Evolutionary conservation across 352 stramenopile genomes (phyloP).

Genomic region (Pythium monospermum): DNA sequence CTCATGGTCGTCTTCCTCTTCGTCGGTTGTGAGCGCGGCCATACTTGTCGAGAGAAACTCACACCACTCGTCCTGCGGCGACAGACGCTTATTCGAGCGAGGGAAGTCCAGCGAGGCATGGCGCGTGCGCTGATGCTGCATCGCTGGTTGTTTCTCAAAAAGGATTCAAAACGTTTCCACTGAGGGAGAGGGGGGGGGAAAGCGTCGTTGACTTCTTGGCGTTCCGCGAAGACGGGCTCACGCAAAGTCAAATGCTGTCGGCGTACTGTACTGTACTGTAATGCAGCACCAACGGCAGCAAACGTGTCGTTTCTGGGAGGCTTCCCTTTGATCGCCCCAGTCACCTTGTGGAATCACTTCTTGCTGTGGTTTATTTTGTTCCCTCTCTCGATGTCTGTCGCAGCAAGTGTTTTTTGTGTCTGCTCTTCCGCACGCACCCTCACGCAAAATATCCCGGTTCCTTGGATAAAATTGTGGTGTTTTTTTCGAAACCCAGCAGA

Average conservation of each 20-base stretch:
- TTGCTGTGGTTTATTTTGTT: too few species aligned
- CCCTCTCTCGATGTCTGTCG: background rate
- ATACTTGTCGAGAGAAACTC: slow-evolving; percentile 34
- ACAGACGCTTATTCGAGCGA: slow-evolving; percentile 19
- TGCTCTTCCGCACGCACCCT: background rate
- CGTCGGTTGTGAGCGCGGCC: slow-evolving; percentile 27
- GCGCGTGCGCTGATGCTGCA: slow-evolving; percentile 26
- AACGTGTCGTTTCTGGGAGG: too few species aligned
- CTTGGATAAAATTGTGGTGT: slow-evolving; percentile 20
- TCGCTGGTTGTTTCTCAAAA: background rate
- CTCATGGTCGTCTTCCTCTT: slow-evolving; percentile 22
- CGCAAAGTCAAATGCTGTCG: too few species aligned
- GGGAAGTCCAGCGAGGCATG: slow-evolving; percentile 31
- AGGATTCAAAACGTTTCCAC: too few species aligned
- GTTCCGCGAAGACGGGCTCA: too few species aligned
- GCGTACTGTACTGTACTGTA: too few species aligned
- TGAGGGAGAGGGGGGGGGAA: too few species aligned
- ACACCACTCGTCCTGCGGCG: slow-evolving; percentile 27
- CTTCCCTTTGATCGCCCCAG: too few species aligned
- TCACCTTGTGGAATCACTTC: too few species aligned
- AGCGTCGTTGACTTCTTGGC: too few species aligned
- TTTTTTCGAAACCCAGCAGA: slow-evolving; percentile 17
- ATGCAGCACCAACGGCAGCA: too few species aligned
- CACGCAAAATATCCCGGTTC: slow-evolving; percentile 17
- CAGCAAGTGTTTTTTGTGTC: too few species aligned